Percentiles rank a stretch among this genome's conserved stretches.
Conservation (phyloP, 2,329 filamentous ascomycete genomes). For the Myriosclerotinia duriaeana region DNA sequence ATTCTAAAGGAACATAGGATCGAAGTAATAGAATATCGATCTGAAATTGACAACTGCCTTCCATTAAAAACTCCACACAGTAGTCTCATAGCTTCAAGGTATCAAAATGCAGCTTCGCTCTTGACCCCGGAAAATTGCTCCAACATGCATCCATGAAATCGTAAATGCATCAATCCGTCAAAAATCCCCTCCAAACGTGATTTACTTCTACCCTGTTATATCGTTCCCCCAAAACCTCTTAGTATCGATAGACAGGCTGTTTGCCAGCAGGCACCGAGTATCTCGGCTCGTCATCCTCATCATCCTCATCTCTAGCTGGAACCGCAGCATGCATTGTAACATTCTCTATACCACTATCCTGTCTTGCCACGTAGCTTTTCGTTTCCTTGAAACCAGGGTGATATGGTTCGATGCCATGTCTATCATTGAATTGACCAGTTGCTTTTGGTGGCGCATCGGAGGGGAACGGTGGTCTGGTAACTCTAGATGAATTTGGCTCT, state of each 20-base stretch:
- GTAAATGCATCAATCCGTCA: conserved; percentile 12
- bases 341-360: conserved; percentile 33
- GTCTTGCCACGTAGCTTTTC: conserved; percentile 35
- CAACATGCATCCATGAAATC: conserved; percentile 18
- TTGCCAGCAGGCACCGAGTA: conserved; percentile 27
- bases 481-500: conserved; percentile 14
- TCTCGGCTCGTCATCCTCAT: conserved; percentile 29
- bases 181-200: neutral
- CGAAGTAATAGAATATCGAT: neutral
- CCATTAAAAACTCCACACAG: neutral
- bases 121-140: conserved; percentile 10
- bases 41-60: neutral
- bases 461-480: conserved; percentile 33
- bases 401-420: conserved; percentile 40
- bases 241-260: conserved; percentile 37
- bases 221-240: neutral
- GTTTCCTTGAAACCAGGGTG: conserved; percentile 40
- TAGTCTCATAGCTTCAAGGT: conserved; percentile 16
- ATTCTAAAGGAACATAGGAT: neutral
- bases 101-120: conserved; percentile 25
- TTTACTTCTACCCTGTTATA: neutral
- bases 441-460: conserved; percentile 31
- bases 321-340: conserved; percentile 37
- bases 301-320: conserved; percentile 23
- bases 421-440: conserved; percentile 38